Evolutionary conservation across 2,329 filamentous ascomycete genomes (phyloP), one percentile per base, ranked within the genome.

Genomic region (Diaporthe sp.): DNA sequence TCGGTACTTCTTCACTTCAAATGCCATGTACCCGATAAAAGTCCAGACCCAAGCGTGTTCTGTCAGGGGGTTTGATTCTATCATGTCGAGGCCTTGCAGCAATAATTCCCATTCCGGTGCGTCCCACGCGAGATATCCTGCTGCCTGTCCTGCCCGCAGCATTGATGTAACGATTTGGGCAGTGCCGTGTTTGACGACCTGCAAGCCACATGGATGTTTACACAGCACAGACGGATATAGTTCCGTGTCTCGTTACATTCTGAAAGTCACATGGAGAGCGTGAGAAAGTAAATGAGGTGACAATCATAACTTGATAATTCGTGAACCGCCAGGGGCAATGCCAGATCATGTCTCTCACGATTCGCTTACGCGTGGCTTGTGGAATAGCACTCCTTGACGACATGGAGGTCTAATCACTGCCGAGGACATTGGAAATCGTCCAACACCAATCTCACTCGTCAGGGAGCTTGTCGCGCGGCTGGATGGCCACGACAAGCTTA

Each of bases 101-200:
- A 13, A 45, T 38, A 45, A 35, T 22, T 52, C 35, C 19, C 45
- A 50, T 22, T 45, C 30, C 9, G 64, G 64, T 28, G 33, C 19
- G 64, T 67, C 45, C 30, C 22, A 52, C 30, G n/a, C 35, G 60
- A 38, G 45, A 52, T 67, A 67, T 67, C 64, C 45, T 67, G 64
- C 64, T 67, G 64, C 64, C 64, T 67, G 33, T 67, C 30, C 15
- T 40, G 45, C 30, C 40, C 13, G 64, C 45, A 67, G 64, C 64
- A 28, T 38, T n/a, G 30, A 40, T 33, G 45, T 38, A 67, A 33
- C 64, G 17, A 52, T 52, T 52, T 38, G 22, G 47, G 33, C n/a
- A n/a, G 30, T 25, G 45, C 64, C 3, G 30, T 38, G 33, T 52
- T 67, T 67, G 64, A 35, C 64, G 45, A 38, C 30, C 22, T 28